phyloP scores from a whole-genome alignment of 148 eudicot genomes.

The Heliosperma pusillum region DNA sequence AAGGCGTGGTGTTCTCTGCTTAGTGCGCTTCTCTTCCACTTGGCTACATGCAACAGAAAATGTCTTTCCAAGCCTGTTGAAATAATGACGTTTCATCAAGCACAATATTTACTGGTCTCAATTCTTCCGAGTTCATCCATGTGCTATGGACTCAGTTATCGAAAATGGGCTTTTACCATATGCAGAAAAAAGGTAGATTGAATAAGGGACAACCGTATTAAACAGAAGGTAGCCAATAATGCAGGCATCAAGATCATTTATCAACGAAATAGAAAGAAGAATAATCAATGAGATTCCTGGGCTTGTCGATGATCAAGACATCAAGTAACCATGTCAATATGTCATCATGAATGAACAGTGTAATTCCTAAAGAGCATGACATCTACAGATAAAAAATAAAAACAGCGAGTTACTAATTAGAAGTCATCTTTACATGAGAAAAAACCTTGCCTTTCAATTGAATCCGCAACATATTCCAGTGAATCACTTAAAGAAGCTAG shows the following conservation, averaged over 20 bases:
- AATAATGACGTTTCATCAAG: neutral
- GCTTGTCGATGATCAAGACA: neutral
- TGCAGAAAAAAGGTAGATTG: neutral
- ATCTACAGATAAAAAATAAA: neutral
- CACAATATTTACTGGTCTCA: conserved; percentile 3
- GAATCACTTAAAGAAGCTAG: conserved; percentile 97
- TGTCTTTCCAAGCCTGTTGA: conserved; percentile 70
- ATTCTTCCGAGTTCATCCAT: neutral
- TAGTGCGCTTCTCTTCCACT: conserved; percentile 44
- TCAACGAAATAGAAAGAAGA: neutral
- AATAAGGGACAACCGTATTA: neutral
- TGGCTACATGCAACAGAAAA: conserved; percentile 55
- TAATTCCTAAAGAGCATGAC: neutral
- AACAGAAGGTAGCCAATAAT: neutral
- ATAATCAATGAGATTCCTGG: neutral
- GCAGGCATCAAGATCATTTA: neutral
- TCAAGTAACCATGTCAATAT: neutral
- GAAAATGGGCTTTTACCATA: neutral
- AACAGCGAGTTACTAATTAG: neutral
- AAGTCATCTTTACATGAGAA: neutral
- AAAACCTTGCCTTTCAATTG: conserved; percentile 79
- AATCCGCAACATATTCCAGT: conserved; percentile 96
- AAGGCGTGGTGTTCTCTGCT: conserved; percentile 44
- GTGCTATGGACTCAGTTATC: neutral
- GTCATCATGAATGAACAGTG: neutral